A percentile compares a stretch with the other conserved stretches of the same genome.
Evolutionary conservation across 139 green algal species (phyloP).

Genomic region (Chlorella sorokiniana): DNA sequence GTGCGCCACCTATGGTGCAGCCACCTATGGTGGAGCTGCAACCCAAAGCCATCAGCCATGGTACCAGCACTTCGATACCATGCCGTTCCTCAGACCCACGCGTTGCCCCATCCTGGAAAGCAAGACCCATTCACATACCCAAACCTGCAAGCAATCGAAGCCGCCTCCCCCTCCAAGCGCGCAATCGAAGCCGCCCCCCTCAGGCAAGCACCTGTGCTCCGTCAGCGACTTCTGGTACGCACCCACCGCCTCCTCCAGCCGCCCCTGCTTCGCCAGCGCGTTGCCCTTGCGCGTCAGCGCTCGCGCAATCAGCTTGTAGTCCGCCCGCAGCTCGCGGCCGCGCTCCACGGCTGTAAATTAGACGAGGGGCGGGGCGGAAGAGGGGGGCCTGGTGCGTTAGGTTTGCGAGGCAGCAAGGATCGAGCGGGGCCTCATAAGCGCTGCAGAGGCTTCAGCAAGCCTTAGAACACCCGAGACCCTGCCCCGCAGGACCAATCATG

Average conservation of each 20-base stretch:
- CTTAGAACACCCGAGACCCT: too few relatives aligned
- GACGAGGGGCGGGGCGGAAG: not conserved
- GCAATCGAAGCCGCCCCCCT: not conserved
- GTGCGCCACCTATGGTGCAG: not conserved
- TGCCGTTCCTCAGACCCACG: too few relatives aligned
- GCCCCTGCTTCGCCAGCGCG: slow-evolving; percentile 81
- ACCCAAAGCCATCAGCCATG: too few relatives aligned
- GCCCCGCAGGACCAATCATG: too few relatives aligned
- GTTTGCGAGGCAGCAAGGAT: too few relatives aligned
- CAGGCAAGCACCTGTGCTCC: slow-evolving; percentile 92
- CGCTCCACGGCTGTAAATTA: slow-evolving; percentile 66
- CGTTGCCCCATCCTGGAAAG: too few relatives aligned
- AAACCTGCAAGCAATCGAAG: too few relatives aligned
- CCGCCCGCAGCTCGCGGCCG: slow-evolving; percentile 81
- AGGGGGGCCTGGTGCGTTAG: too few relatives aligned
- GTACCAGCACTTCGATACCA: too few relatives aligned
- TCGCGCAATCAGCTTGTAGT: slow-evolving; percentile 92
- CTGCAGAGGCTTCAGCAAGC: too few relatives aligned
- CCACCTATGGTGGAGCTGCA: not conserved
- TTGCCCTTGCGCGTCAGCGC: slow-evolving; percentile 92
- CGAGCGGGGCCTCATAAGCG: too few relatives aligned
- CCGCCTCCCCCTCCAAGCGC: not conserved
- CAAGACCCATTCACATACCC: too few relatives aligned
- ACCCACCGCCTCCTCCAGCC: slow-evolving; percentile 80
- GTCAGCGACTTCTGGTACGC: slow-evolving; percentile 93